A percentile compares a stretch with the other conserved stretches of the same genome.
phyloP scores from a whole-genome alignment of 805 yeast genomes.

The Nakazawaea sp. region DNA sequence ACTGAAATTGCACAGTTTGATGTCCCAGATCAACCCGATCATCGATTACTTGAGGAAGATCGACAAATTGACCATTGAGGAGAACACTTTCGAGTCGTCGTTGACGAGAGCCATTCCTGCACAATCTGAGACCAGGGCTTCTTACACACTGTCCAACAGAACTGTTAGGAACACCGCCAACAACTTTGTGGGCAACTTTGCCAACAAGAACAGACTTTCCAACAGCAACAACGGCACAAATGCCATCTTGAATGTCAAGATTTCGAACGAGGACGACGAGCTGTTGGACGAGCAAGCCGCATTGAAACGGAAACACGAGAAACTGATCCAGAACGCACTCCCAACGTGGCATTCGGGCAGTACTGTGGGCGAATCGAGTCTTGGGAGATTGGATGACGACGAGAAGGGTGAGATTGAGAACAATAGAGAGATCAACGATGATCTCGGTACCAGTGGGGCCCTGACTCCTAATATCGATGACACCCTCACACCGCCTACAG shows the following conservation, averaged over 20 bases:
- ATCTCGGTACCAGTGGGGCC: not conserved
- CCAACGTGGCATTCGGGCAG: constrained; percentile 95
- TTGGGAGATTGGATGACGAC: constrained; percentile 48
- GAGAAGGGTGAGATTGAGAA: constrained; percentile 27
- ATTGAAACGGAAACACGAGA: constrained; percentile 60
- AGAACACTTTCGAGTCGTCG: constrained; percentile 84
- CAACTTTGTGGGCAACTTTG: constrained; percentile 18
- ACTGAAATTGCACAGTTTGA: constrained; percentile 71
- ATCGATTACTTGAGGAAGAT: constrained; percentile 77
- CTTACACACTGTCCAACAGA: constrained; percentile 56
- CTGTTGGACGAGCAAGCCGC: constrained; percentile 58
- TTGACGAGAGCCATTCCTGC: constrained; percentile 82
- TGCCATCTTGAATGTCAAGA: constrained; percentile 85
- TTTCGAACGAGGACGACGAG: constrained; percentile 81
- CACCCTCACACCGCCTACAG: not conserved
- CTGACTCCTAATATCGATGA: not conserved
- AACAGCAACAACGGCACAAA: constrained; percentile 35
- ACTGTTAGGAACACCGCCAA: constrained; percentile 16
- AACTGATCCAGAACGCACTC: constrained; percentile 83
- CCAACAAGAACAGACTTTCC: constrained; percentile 22
- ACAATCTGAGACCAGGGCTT: constrained; percentile 58
- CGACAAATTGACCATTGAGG: constrained; percentile 74
- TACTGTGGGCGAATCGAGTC: constrained; percentile 69
- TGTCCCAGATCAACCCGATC: constrained; percentile 86
- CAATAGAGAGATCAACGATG: not conserved